These are phyloP conservation scores for Paramecium pentaurelia DNA, from an alignment of 73 alveolate species.

Conservation along the genomic window DNA sequence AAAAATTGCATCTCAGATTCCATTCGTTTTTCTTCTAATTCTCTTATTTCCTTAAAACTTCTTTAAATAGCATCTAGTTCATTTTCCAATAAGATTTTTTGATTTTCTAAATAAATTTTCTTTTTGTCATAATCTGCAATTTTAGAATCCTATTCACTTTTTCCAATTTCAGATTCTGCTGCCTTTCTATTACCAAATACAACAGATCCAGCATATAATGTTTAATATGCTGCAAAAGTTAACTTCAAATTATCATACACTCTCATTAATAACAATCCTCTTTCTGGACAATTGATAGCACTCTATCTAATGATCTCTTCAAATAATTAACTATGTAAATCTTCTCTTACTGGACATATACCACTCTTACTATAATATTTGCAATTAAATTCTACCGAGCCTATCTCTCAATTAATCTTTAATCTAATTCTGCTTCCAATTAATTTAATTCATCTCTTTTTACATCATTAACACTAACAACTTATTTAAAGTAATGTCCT, in stretches of 20 bases:
- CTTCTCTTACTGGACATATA: conserved; percentile 65
- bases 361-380: conserved; percentile 52
- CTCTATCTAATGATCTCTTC: conserved; percentile 59
- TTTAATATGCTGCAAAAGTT: conserved; percentile 74
- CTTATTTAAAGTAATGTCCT: conserved; percentile 9
- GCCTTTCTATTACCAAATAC: conserved; percentile 72
- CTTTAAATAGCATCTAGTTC: conserved; percentile 69
- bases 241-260: conserved; percentile 72
- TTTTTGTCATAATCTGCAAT: conserved; percentile 63
- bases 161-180: conserved; percentile 67
- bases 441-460: conserved; percentile 64
- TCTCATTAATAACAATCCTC: conserved; percentile 70
- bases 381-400: conserved; percentile 49
- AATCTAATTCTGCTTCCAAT: conserved; percentile 66
- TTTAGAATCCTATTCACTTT: conserved; percentile 65
- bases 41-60: conserved; percentile 68
- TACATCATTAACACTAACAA: conserved; percentile 38
- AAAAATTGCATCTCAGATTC: conserved; percentile 67
- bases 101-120: conserved; percentile 57
- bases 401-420: conserved; percentile 68
- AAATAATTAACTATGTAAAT: conserved; percentile 57
- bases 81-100: conserved; percentile 70
- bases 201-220: conserved; percentile 71
- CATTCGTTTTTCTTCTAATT: conserved; percentile 67
- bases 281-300: conserved; percentile 63